Evolutionary conservation across 2,329 filamentous ascomycete species (phyloP), one percentile per base, ranked within the genome.

Genomic region (Aspergillus sclerotialis): DNA sequence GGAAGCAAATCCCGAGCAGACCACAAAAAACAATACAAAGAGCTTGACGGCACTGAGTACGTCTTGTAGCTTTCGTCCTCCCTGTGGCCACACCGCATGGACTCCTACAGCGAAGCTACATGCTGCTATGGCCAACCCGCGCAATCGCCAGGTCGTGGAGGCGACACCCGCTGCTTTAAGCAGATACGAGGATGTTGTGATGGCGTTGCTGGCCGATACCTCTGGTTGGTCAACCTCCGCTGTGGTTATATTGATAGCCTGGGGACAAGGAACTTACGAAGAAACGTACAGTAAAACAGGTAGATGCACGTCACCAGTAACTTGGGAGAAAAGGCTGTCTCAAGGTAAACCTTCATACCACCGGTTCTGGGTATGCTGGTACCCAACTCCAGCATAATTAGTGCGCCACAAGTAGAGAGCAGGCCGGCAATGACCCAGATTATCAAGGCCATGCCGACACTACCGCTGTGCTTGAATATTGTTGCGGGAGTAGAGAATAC

Each of bases 401-500:
- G 58, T 8, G 70, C 57, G 13, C 68, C 68, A 29, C 65, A 65
- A 34, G 64, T 63, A 1, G 65, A 65, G 24, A 70, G 64, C 8
- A 67, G 40, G 16, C 57, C 60, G 19, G 70, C 73, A 7, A 75
- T 53, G 1, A 74, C 62, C 75, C 75, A 78, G 13, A 78, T 53
- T 29, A 73, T 58, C 10, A 78, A 53, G 6, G 67, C 62, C 28
- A 74, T 65, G 3, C 74, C 74, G 4, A 76, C 73, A 6, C 67
- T 75, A 0, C 73, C 73, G 2, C 72, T 68, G 1, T 69, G 67
- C 6, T 65, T 63, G 38, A 74, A 73, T 30, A 78, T 72, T n/a
- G 72, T 70, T 2, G 69, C 69, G 1, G 74, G 74, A 1, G 74
- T 73, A 1, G 73, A 73, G 4, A 28, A 28, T 28, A 8, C 8